Evolutionary conservation across 768 basidiomycete species (phyloP), one percentile per base, ranked within the genome.

Genomic region (Daedaleopsis sinensis): DNA sequence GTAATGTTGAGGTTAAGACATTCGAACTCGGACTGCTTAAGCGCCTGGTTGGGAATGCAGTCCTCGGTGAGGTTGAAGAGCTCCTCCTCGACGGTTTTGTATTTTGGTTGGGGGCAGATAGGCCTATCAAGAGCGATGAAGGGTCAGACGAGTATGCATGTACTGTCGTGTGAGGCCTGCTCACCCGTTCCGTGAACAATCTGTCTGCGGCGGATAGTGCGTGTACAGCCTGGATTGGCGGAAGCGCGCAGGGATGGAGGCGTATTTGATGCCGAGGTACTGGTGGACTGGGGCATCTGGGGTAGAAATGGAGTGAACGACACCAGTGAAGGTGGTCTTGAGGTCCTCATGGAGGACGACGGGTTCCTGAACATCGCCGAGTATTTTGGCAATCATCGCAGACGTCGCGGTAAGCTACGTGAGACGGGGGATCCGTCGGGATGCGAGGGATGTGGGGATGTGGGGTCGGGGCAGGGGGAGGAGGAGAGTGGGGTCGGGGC

Each of bases 1-100:
- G 89, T 90, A 55, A 93, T 89, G 73, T 90, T 91, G 61, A 93
- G 72, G 70, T 91, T 93, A 23, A 92, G 77, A 72, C 91, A 93
- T 55, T 90, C 87, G 39, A 91, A 90, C 72, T 93, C 91, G 70
- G 90, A 82, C 53, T 89, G 86, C 64, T 80, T 79, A 38, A 89
- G 74, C 13, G 73, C 67, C 70, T 88, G 87, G 51, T 76, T 73
- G 0, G 88, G 86, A 8, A 83, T 73, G 36, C 82, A 80, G 12
- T 80, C 78, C 21, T 80, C 78, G 13, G 82, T 70, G 18, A 90
- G 74, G 46, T 84, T 85, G 43, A 90, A 84, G 13, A 92, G 72
- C 24, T 83, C 77, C 52, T 88, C 87, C 61, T 91, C 89, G 52
- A 82, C 65, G 24, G 77, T 74, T 67, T 75, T 79, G 55, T 71